phyloP scores from a whole-genome alignment of 768 basidiomycete genomes.

The Amyloporia xantha region DNA sequence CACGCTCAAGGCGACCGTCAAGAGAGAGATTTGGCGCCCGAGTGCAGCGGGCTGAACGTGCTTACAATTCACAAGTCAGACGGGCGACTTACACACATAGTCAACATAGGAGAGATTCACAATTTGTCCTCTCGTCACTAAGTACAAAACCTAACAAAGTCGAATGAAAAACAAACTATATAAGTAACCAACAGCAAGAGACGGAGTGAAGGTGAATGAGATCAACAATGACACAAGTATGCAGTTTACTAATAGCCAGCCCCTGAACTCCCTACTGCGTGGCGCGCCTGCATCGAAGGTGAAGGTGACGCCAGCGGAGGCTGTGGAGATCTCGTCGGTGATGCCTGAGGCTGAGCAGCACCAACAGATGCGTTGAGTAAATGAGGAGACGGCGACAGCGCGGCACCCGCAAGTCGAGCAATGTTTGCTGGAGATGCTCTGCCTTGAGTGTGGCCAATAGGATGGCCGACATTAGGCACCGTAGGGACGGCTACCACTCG shows the following conservation, averaged over 20 bases:
- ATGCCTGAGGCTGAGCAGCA: conserved; percentile 22
- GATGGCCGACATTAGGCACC: conserved; percentile 7
- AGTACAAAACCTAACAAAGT: background rate
- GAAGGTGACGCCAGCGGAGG: conserved; percentile 23
- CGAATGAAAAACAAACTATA: conserved; percentile 1
- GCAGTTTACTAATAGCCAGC: conserved; percentile 10
- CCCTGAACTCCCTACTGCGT: conserved; percentile 25
- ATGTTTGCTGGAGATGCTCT: conserved; percentile 19
- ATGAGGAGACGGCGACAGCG: conserved; percentile 24
- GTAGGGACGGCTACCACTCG: conserved; percentile 6
- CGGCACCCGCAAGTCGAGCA: conserved; percentile 21
- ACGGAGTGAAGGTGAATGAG: background rate
- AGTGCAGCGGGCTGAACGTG: too few species aligned
- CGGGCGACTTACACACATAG: too few species aligned
- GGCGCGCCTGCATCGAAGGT: conserved; percentile 28
- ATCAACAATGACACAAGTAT: background rate
- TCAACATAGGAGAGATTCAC: too few species aligned
- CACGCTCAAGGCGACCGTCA: too few species aligned
- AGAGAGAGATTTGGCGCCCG: too few species aligned
- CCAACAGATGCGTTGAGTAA: conserved; percentile 23
- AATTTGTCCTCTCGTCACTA: too few species aligned
- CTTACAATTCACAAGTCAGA: too few species aligned
- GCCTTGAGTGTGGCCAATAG: conserved; percentile 11
- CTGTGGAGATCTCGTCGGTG: conserved; percentile 25
- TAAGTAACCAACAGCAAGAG: conserved; percentile 2